phyloP scores from a whole-genome alignment of 2,329 filamentous ascomycete species.

The Fusarium camptoceras region DNA sequence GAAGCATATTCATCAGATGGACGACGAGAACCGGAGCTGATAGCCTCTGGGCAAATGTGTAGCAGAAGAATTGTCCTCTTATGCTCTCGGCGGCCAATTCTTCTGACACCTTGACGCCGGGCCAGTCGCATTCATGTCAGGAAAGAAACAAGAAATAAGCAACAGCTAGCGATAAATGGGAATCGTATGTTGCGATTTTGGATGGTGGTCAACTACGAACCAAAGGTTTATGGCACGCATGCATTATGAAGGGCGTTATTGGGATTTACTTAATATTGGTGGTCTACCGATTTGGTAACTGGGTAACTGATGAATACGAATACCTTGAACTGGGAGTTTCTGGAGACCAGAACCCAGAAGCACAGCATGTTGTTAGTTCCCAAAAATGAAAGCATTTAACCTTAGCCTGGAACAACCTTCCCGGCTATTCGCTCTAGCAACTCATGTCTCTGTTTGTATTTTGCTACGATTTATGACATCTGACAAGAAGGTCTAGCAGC shows the following conservation, averaged over 20 bases:
- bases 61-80: background rate
- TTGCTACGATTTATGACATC: background rate
- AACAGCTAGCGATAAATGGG: conserved; percentile 3
- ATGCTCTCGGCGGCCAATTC: background rate
- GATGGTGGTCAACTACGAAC: conserved; percentile 22
- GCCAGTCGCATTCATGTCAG: background rate
- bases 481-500: background rate
- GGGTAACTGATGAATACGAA: conserved; percentile 8
- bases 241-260: conserved; percentile 46
- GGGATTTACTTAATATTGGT: conserved; percentile 22
- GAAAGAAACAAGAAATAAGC: conserved; percentile 1
- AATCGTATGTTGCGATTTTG: conserved; percentile 19
- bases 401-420: background rate
- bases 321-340: conserved; percentile 9
- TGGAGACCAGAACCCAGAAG: background rate
- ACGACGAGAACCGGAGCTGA: conserved; percentile 53
- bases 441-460: background rate
- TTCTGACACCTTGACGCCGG: background rate
- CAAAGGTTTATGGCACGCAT: conserved; percentile 35
- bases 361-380: background rate
- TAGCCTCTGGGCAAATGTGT: background rate
- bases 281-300: conserved; percentile 7
- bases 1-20: conserved; percentile 69
- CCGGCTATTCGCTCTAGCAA: background rate
- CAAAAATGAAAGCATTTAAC: background rate